A percentile compares a stretch with the other conserved stretches of the same genome.
Conservation (phyloP, 805 yeast species). For the Candida insectorum region DNA sequence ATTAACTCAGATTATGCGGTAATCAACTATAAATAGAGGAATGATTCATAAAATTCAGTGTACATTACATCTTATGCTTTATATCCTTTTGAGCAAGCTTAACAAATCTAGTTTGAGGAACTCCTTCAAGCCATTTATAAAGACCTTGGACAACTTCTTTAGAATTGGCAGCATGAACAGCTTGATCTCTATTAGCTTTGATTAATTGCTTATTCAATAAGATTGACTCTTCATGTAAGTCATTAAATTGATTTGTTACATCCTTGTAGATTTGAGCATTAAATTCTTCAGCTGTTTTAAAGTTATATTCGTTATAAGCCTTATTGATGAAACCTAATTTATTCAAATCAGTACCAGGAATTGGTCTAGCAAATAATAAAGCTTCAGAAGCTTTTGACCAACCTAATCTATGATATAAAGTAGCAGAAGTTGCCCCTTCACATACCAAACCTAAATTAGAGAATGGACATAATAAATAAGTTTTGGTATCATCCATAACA, state of each 20-base stretch:
- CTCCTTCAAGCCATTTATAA: slow-evolving; percentile 65
- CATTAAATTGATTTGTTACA: slow-evolving; percentile 30
- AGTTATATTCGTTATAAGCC: slow-evolving; percentile 42
- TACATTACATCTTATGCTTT: slow-evolving; percentile 47
- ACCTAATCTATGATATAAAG: slow-evolving; percentile 70
- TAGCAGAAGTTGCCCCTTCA: slow-evolving; percentile 74
- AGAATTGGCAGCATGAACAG: slow-evolving; percentile 49
- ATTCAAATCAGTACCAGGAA: slow-evolving; percentile 54
- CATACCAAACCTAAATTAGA: slow-evolving; percentile 78
- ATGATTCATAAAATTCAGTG: no score
- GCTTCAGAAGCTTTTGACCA: slow-evolving; percentile 71
- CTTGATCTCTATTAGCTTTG: slow-evolving; percentile 34
- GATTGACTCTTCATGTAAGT: slow-evolving; percentile 44
- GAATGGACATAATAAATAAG: slow-evolving; percentile 69
- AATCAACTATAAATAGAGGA: no score
- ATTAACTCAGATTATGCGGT: not conserved
- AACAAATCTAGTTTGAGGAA: slow-evolving; percentile 66
- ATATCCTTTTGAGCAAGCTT: slow-evolving; percentile 51
- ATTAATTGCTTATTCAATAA: slow-evolving; percentile 40
- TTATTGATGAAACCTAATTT: slow-evolving; percentile 61
- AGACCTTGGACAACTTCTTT: slow-evolving; percentile 70
- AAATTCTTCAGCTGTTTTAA: slow-evolving; percentile 36
- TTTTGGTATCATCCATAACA: slow-evolving; percentile 54
- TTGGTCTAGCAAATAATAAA: slow-evolving; percentile 63
- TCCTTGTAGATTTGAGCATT: slow-evolving; percentile 37